Evolutionary conservation across 2,329 filamentous ascomycete genomes (phyloP), one percentile per base, ranked within the genome.

Genomic region (Dactylellina parvicollis): DNA sequence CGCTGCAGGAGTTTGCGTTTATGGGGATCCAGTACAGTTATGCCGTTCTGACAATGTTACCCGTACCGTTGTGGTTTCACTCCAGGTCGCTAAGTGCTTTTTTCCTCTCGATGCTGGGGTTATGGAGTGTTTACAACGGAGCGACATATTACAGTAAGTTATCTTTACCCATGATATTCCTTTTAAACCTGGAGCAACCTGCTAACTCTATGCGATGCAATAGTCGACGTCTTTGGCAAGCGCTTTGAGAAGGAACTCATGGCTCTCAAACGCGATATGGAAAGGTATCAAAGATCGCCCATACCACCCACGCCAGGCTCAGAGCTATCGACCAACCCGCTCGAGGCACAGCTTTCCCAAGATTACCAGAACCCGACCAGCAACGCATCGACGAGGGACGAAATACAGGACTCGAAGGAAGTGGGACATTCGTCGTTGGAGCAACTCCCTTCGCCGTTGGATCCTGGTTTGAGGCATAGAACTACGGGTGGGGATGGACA

Each of bases 191-290:
- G 5, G 26, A 14, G 14, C 8, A 22, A 26, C 20, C 34, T 24
- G 10, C 32, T 61, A 54, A 62, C 22, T n/a, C 5, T 44, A 22
- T 55, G 4, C 36, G 12, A 2, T 20, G 9, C 22, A 10, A 20
- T 36, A 78, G 77, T 99, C 79, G 95, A 99, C 78, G 92, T 98
- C 1, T 99, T 98, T 80, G 95, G 96, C 60, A 96, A 91, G 78
- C 88, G 93, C 1, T 98, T 99, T 84, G 92, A 99, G 83, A 96
- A 94, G 79, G 95, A 99, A 81, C 85, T 99, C 10, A 93, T 99
- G 80, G 86, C 89, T 57, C 86, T 99, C 82, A 93, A 90, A 81
- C 87, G 87, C 62, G 95, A 99, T 79, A 92, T 99, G 7, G 86
- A 89, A 47, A 94, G 92, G 80, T 96, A 92, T 92, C 92, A 96